Evolutionary conservation across 176 grass and related monocot species (phyloP), one percentile per base, ranked within the genome.

Genomic region (Oryza australiensis): DNA sequence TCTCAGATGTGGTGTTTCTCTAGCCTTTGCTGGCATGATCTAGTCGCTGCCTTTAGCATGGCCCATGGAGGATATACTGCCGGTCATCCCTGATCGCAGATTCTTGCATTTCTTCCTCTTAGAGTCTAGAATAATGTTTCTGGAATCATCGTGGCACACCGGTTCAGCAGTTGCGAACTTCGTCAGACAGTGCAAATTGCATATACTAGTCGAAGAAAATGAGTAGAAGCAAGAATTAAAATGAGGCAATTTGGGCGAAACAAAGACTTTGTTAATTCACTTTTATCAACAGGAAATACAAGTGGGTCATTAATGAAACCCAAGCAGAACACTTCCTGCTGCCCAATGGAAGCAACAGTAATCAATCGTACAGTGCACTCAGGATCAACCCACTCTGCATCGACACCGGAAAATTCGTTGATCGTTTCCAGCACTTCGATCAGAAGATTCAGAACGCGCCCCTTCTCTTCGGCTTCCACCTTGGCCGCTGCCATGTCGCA

Each of bases 321-420:
- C 24, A 12, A n/a, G n/a, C 49, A 32, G 0, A 9, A 5, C 4
- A 35, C 55, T 34, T 26, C 26, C 10, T 18, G 70, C 42, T 27
- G 72, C 66, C 46, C 78, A 35, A 3, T 64, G 26, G 62, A 66
- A 34, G 5, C 32, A 82, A 46, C 66, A 76, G 77, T 1, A 55
- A 55, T n/a, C 48, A 62, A 81, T 82, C 26, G 73, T 90, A 89
- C 88, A n/a, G 23, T 62, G 20, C 66, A 9, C 43, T 12, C 46
- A 15, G 8, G 10, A 30, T 38, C 88, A 23, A 24, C 37, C 5
- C 18, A 67, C 34, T 49, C 83, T 33, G 33, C 73, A 8, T 49
- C 4, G 49, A 15, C 73, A 24, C 2, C 66, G 59, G 1, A 3
- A 28, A 32, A 12, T 4, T 22, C 83, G 2, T 23, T 38, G 72